Percentiles rank a stretch among this genome's conserved stretches.
Evolutionary conservation across 192 early-diverging fungal genomes (phyloP).

Genomic region (Coemansia sp.): DNA sequence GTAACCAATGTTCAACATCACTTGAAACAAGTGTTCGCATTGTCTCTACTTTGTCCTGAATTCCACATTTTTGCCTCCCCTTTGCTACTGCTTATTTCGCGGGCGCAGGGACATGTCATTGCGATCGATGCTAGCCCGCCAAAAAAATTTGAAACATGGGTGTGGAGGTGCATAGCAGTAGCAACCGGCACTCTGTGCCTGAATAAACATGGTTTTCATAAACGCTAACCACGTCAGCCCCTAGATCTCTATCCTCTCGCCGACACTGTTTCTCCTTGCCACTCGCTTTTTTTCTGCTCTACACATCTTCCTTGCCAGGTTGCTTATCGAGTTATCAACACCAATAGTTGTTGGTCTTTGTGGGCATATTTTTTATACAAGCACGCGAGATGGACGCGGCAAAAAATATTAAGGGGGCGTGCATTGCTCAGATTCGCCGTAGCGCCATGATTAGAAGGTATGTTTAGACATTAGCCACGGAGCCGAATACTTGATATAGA

Average conservation of each 20-base stretch:
- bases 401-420: constrained; percentile 15
- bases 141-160: neutral
- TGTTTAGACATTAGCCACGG: neutral
- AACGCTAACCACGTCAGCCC: neutral
- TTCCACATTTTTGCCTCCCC: neutral
- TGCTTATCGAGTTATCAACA: neutral
- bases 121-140: neutral
- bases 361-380: neutral
- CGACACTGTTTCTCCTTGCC: neutral
- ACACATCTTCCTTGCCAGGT: neutral
- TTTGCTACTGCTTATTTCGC: neutral
- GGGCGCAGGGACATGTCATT: neutral
- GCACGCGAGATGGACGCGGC: constrained; percentile 17
- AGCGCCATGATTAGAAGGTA: constrained; percentile 25
- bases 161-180: neutral
- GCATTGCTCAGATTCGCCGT: constrained; percentile 14
- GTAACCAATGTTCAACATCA: too few species aligned
- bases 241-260: too few species aligned
- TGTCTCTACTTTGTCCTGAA: neutral
- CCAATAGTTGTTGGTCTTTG: too few species aligned
- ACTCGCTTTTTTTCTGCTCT: neutral
- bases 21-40: neutral
- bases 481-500: neutral
- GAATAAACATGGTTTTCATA: neutral
- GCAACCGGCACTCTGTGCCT: neutral